These are phyloP conservation scores for Komagataea norvegica DNA, from an alignment of 1,139 yeast species.

Conservation along the genomic window DNA sequence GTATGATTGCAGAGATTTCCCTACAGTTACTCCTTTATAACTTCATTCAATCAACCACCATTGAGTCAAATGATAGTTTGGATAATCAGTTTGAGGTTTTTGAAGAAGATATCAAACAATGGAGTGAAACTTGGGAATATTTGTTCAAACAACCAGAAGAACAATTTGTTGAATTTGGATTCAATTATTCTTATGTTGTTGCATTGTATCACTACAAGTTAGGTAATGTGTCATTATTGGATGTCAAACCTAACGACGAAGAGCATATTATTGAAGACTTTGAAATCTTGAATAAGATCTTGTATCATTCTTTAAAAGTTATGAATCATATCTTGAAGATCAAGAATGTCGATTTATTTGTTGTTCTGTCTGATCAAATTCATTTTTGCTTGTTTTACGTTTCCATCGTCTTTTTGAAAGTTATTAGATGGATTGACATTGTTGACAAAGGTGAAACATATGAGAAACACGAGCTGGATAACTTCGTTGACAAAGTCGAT, in stretches of 20 bases:
- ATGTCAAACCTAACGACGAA: conserved; percentile 9
- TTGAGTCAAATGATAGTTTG: conserved; percentile 15
- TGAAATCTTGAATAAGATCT: conserved; percentile 21
- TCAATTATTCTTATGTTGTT: conserved; percentile 58
- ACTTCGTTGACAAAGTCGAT: conserved; percentile 8
- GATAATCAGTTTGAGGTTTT: conserved; percentile 29
- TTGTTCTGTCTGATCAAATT: conserved; percentile 42
- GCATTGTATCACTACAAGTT: conserved; percentile 38
- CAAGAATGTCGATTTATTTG: conserved; percentile 43
- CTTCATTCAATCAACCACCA: conserved; percentile 43
- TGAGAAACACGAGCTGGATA: conserved; percentile 6
- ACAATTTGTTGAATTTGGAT: conserved; percentile 73
- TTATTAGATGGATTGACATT: conserved; percentile 13
- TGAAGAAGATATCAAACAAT: conserved; percentile 39
- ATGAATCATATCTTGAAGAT: conserved; percentile 30
- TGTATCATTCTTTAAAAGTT: conserved; percentile 33
- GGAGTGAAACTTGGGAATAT: conserved; percentile 73
- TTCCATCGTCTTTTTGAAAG: conserved; percentile 27
- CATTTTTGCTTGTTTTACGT: conserved; percentile 40
- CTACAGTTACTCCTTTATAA: conserved; percentile 59
- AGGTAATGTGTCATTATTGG: conserved; percentile 11
- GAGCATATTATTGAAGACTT: conserved; percentile 19
- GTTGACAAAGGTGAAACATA: conserved; percentile 12
- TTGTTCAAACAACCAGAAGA: conserved; percentile 67
- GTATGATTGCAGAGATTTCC: conserved; percentile 78